phyloP scores from a whole-genome alignment of 495 filamentous ascomycete genomes.

The Coniosporium apollinis region DNA sequence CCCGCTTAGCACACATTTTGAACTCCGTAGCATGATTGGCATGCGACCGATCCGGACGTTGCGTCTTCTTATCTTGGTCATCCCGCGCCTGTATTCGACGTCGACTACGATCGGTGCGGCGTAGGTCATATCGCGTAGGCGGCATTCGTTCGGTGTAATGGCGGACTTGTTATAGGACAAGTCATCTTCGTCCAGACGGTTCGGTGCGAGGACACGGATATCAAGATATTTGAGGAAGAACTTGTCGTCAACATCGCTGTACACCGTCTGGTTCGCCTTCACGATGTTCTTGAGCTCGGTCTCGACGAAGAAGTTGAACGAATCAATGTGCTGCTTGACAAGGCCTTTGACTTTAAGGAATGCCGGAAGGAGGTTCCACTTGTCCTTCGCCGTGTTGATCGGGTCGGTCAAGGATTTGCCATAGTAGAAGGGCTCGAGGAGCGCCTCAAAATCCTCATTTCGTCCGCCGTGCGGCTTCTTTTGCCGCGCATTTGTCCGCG shows the following conservation, averaged over 20 bases:
- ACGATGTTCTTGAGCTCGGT: slow-evolving; percentile 93
- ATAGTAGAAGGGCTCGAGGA: slow-evolving; percentile 90
- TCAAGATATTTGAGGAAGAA: slow-evolving; percentile 75
- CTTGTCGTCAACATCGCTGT: slow-evolving; percentile 72
- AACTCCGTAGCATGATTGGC: slow-evolving; percentile 92
- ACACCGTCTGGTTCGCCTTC: slow-evolving; percentile 64
- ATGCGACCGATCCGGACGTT: slow-evolving; percentile 69
- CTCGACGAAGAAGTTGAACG: slow-evolving; percentile 93
- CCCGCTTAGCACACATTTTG: slow-evolving; percentile 68
- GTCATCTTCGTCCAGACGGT: slow-evolving; percentile 55
- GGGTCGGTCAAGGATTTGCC: slow-evolving; percentile 85
- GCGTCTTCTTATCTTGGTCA: slow-evolving; percentile 37
- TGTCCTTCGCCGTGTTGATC: slow-evolving; percentile 84
- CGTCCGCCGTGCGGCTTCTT: not conserved
- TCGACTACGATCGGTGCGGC: slow-evolving; percentile 83
- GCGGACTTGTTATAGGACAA: slow-evolving; percentile 36
- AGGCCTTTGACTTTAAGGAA: slow-evolving; percentile 95
- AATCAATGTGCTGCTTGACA: slow-evolving; percentile 96
- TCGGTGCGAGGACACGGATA: slow-evolving; percentile 66
- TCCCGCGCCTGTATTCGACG: slow-evolving; percentile 67
- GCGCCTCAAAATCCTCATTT: slow-evolving; percentile 48
- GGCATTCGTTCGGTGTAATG: slow-evolving; percentile 82
- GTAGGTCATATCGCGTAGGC: slow-evolving; percentile 88
- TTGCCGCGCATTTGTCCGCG: too few relatives aligned
- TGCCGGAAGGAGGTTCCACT: slow-evolving; percentile 90